Percentiles rank a stretch among this genome's conserved stretches.
These are phyloP conservation scores for Eucalyptus globulus DNA, from an alignment of 345 rosid species.

Conservation along the genomic window DNA sequence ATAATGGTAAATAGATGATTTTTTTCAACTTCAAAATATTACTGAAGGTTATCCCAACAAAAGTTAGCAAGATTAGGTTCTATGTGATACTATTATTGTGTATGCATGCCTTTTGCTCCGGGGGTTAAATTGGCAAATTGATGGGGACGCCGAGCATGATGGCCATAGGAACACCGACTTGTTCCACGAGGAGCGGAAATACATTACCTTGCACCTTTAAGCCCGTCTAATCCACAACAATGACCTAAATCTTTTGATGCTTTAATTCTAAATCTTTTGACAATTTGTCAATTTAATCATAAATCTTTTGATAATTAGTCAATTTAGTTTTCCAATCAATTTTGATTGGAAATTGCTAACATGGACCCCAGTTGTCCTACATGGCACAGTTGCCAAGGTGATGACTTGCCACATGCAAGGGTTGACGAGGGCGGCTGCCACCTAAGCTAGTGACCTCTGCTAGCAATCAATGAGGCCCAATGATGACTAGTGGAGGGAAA, in stretches of 20 bases:
- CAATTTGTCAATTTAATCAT: too few relatives aligned
- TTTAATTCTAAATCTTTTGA: too few relatives aligned
- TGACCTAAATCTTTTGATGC: not conserved
- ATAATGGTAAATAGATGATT: too few relatives aligned
- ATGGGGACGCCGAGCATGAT: not conserved
- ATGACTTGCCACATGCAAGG: not conserved
- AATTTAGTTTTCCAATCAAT: too few relatives aligned
- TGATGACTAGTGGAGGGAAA: not conserved
- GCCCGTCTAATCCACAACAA: not conserved
- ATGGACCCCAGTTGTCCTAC: rapidly evolving
- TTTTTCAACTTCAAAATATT: not conserved
- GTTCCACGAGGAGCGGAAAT: not conserved
- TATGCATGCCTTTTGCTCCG: not conserved
- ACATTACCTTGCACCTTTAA: not conserved
- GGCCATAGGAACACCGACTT: not conserved
- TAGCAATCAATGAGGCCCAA: not conserved
- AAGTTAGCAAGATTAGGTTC: not conserved
- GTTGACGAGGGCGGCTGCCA: rapidly evolving
- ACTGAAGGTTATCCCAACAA: not conserved
- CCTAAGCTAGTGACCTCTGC: rapidly evolving
- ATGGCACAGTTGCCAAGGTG: rapidly evolving
- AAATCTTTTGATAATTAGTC: too few relatives aligned
- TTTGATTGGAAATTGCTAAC: too few relatives aligned
- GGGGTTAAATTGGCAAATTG: not conserved
- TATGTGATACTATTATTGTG: not conserved